Percentiles rank a stretch among this genome's conserved stretches.
phyloP scores from a whole-genome alignment of 805 yeast genomes.

The Starmerella kuoi region DNA sequence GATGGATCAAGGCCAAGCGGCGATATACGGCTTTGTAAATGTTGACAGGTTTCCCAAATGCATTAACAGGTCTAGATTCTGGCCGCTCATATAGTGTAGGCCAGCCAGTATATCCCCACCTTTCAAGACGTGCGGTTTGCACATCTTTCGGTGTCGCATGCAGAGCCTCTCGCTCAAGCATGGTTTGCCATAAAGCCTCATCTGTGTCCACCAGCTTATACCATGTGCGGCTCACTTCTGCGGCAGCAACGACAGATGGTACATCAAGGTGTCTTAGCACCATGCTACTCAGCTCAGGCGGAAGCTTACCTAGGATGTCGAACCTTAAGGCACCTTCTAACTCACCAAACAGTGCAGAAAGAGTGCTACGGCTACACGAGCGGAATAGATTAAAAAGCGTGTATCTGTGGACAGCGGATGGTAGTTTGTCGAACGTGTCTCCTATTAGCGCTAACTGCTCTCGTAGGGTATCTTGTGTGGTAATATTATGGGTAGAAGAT shows the following conservation, averaged over 20 bases:
- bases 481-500: background rate
- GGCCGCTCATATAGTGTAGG: constrained; percentile 9
- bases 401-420: constrained; percentile 38
- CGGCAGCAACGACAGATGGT: constrained; percentile 45
- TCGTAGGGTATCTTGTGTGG: background rate
- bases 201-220: constrained; percentile 46
- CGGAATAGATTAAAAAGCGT: constrained; percentile 45
- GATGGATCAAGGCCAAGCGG: constrained; percentile 43
- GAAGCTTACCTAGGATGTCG: constrained; percentile 60
- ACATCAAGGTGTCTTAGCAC: constrained; percentile 56
- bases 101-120: constrained; percentile 30
- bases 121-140: constrained; percentile 28
- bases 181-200: constrained; percentile 55
- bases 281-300: constrained; percentile 57
- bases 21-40: constrained; percentile 47
- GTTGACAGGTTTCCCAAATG: constrained; percentile 26
- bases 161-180: constrained; percentile 51
- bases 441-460: constrained; percentile 5
- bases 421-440: constrained; percentile 31
- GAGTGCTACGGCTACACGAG: constrained; percentile 44
- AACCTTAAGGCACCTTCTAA: constrained; percentile 49
- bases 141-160: constrained; percentile 39
- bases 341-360: constrained; percentile 46
- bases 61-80: constrained; percentile 11
- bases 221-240: constrained; percentile 64